Conservation (phyloP, 176 grass and related monocot genomes). For the Oryza rufipogon region DNA sequence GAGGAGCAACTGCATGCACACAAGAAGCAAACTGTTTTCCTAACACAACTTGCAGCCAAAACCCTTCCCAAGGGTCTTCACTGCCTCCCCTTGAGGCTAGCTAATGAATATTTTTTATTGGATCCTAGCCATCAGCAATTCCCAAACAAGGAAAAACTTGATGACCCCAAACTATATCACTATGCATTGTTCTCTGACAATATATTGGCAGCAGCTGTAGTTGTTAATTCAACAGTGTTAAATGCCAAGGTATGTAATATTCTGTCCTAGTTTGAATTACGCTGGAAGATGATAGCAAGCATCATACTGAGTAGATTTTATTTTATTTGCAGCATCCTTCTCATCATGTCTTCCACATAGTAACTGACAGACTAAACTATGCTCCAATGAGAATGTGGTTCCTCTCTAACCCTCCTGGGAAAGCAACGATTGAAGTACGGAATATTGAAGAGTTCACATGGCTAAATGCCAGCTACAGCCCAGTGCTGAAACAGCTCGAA, state of each 20-base stretch:
- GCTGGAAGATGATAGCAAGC: constrained; percentile 4
- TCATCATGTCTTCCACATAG: constrained; percentile 85
- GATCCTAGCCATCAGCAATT: constrained; percentile 54
- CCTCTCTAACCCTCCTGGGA: constrained; percentile 76
- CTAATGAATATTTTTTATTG: constrained; percentile 67
- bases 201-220: constrained; percentile 72
- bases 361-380: constrained; percentile 86
- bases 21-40: constrained; percentile 77
- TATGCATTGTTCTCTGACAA: constrained; percentile 96
- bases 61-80: constrained; percentile 92
- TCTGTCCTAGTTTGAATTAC: constrained; percentile 27
- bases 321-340: constrained; percentile 73
- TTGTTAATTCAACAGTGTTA: constrained; percentile 84
- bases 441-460: constrained; percentile 85
- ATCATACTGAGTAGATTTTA: constrained; percentile 24
- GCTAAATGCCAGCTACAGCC: constrained; percentile 82
- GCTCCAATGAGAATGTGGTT: constrained; percentile 96
- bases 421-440: constrained; percentile 78
- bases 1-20: constrained; percentile 80
- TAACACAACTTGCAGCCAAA: constrained; percentile 92
- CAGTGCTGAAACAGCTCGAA: constrained; percentile 73
- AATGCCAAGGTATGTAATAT: constrained; percentile 80
- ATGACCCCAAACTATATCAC: constrained; percentile 65
- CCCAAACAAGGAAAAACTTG: constrained; percentile 62
- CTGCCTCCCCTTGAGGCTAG: constrained; percentile 71